Evolutionary conservation across 2,329 filamentous ascomycete genomes (phyloP), one percentile per base, ranked within the genome.

Genomic region (Xylariaceae sp.): DNA sequence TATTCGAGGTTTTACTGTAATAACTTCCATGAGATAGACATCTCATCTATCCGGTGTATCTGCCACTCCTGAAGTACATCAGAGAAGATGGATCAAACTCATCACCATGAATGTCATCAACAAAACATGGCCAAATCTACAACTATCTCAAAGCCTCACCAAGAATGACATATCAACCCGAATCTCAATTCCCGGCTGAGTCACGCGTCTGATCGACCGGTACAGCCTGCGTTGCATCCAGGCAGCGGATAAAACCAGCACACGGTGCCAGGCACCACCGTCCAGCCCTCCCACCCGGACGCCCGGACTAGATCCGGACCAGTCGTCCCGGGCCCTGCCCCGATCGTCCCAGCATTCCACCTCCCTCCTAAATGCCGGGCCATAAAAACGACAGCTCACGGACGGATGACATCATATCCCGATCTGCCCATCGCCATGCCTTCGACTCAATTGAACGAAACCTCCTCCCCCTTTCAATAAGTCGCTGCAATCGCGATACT

Each of bases 361-460:
- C 5, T 45, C 23, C 44, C 56, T 42, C 30, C 48, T 45, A 55
- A 51, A 35, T 39, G 9, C 9, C 37, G 23, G 50, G 53, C 37
- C 39, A 15, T 50, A 35, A 35, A 34, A 34, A 42, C 3, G 30
- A 42, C 35, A 53, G 23, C n/a, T 44, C 30, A 15, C 30, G 45
- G 55, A 4, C 23, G 13, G 17, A 56, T 63, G 61, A 63, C 61
- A 63, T 63, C 50, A 61, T 61, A 55, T 9, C 13, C 44, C 6
- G 51, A 11, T 17, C 39, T 30, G 39, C 47, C 10, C 17, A 45
- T n/a, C 34, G 8, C n/a, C n/a, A 6, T 3, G 10, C 42, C 10
- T 13, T 13, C 42, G n/a, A 15, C 5, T n/a, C 9, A 45, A 45
- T 45, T 45, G 11, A 45, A 45, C 42, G 13, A 45, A 30, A 30